Evolutionary conservation across 2,329 filamentous ascomycete species (phyloP).

Genomic region (Neospermospora avenae): DNA sequence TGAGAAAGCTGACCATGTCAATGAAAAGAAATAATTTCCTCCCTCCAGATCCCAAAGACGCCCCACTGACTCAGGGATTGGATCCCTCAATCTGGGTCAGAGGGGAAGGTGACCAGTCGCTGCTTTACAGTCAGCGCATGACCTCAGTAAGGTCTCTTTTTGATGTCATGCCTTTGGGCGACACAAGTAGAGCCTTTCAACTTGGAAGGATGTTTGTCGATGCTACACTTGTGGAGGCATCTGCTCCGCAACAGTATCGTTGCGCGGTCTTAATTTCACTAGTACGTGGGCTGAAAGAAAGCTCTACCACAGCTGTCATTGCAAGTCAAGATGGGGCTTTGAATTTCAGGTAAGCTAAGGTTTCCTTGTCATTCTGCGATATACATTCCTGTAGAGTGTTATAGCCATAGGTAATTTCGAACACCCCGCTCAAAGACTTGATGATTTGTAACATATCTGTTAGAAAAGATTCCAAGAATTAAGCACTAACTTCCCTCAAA

Average conservation of each 20-base stretch:
- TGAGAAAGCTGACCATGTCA: constrained; percentile 73
- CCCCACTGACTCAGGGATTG: constrained; percentile 70
- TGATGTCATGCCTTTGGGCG: constrained; percentile 72
- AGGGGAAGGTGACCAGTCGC: constrained; percentile 45
- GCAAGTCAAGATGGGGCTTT: constrained; percentile 77
- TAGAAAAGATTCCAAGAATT: no score
- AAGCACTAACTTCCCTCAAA: no score
- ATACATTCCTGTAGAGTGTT: neutral
- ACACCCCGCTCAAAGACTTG: constrained; percentile 33
- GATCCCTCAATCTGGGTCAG: constrained; percentile 80
- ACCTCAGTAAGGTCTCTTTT: constrained; percentile 44
- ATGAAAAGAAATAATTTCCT: constrained; percentile 83
- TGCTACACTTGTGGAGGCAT: constrained; percentile 70
- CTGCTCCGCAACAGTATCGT: constrained; percentile 62
- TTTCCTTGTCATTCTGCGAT: neutral
- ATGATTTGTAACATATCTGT: no score
- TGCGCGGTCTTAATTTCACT: constrained; percentile 76
- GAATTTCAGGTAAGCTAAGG: constrained; percentile 49
- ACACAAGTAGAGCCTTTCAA: constrained; percentile 70
- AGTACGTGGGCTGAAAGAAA: constrained; percentile 65
- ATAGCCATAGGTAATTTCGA: neutral
- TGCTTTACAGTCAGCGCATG: constrained; percentile 28
- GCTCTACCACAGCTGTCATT: constrained; percentile 68
- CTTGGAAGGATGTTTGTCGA: constrained; percentile 77
- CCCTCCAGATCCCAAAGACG: constrained; percentile 59